phyloP scores from a whole-genome alignment of 2,329 filamentous ascomycete genomes.

The Aspergillus felis region DNA sequence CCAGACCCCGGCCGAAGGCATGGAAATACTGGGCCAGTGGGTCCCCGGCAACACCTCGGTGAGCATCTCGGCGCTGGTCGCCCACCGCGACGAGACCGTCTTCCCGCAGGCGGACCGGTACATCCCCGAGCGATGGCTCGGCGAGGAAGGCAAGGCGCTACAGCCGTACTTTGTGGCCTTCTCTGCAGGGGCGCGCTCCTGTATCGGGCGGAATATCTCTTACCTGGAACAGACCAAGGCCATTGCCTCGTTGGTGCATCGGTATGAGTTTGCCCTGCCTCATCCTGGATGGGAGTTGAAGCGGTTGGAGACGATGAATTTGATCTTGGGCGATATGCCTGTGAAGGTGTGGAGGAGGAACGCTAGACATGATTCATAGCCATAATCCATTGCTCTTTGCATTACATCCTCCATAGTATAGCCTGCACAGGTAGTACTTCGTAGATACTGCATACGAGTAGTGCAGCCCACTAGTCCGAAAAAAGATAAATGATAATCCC shows the following conservation, averaged over 20 bases:
- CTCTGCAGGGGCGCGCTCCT: constrained; percentile 36
- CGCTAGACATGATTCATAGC: background rate
- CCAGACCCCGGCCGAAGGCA: constrained; percentile 44
- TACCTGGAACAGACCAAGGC: constrained; percentile 47
- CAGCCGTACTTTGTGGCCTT: constrained; percentile 42
- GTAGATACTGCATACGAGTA: too few relatives aligned
- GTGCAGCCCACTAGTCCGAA: background rate
- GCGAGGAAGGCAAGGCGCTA: constrained; percentile 37
- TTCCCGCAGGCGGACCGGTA: constrained; percentile 39
- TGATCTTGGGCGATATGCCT: constrained; percentile 28
- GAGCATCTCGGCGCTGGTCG: constrained; percentile 40
- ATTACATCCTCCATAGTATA: too few relatives aligned
- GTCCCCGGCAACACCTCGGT: constrained; percentile 46
- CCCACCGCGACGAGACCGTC: constrained; percentile 36
- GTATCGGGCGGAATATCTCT: constrained; percentile 41
- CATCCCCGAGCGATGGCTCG: constrained; percentile 43
- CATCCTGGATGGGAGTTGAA: constrained; percentile 23
- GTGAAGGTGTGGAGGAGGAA: constrained; percentile 28
- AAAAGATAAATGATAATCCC: background rate
- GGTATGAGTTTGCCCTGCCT: constrained; percentile 29
- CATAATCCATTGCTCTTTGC: too few relatives aligned
- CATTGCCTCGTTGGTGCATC: constrained; percentile 26
- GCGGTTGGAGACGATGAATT: constrained; percentile 28
- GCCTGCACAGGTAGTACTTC: too few relatives aligned
- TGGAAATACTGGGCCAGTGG: constrained; percentile 43